A percentile compares a stretch with the other conserved stretches of the same genome.
These are phyloP conservation scores for Oryza meyeriana DNA, from an alignment of 176 grass and related monocot species.

Conservation along the genomic window DNA sequence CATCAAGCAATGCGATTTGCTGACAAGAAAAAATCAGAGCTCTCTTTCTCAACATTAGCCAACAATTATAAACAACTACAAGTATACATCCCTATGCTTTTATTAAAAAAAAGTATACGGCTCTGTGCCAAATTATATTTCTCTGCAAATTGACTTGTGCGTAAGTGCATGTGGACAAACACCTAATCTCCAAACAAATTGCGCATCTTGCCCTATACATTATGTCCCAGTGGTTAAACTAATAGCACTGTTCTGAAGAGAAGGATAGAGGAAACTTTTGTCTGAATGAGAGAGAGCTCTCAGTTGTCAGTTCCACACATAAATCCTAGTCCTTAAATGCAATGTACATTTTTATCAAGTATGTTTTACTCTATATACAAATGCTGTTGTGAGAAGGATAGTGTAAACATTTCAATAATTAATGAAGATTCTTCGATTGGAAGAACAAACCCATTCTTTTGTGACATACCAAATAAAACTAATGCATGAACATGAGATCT, in stretches of 20 bases:
- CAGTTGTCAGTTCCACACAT: slow-evolving; percentile 8
- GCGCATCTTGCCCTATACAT: slow-evolving; percentile 38
- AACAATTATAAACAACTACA: slow-evolving; percentile 34
- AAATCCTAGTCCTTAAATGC: background rate
- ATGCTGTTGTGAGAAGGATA: no score
- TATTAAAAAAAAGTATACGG: background rate
- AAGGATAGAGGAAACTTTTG: slow-evolving; percentile 42
- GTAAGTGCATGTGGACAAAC: slow-evolving; percentile 52
- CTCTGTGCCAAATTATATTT: slow-evolving; percentile 7
- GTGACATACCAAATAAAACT: no score
- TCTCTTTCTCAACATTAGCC: slow-evolving; percentile 26
- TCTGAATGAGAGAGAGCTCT: slow-evolving; percentile 11
- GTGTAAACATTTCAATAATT: no score
- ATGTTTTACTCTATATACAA: no score
- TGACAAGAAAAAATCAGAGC: slow-evolving; percentile 10
- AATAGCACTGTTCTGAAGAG: slow-evolving; percentile 20
- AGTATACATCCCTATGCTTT: background rate
- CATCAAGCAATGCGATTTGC: slow-evolving; percentile 48
- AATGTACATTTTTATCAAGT: no score
- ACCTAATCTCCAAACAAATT: slow-evolving; percentile 47
- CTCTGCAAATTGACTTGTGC: slow-evolving; percentile 45
- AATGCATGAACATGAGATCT: no score
- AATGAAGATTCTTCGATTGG: no score
- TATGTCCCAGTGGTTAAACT: slow-evolving; percentile 30
- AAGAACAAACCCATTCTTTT: no score